A percentile compares a stretch with the other conserved stretches of the same genome.
Evolutionary conservation across 306 rosid species (phyloP).

Genomic region (Canavalia gladiata): DNA sequence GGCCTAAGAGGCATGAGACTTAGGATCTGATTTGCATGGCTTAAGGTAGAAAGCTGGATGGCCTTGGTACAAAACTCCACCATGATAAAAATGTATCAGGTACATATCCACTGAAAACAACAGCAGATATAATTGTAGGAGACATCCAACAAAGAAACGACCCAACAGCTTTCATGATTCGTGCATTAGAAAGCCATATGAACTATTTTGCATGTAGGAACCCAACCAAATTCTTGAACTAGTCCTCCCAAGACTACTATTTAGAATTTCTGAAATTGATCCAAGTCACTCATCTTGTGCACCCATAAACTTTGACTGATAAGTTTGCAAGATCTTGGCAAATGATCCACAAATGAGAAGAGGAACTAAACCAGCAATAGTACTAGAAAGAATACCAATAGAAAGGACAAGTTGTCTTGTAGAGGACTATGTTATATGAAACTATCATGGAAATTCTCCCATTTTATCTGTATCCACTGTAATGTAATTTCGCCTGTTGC

Average conservation of each 20-base stretch:
- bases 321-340: slow-evolving; percentile 64
- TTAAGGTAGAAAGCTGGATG: slow-evolving; percentile 48
- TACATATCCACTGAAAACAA: slow-evolving; percentile 43
- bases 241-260: slow-evolving; percentile 85
- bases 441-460: slow-evolving; percentile 95
- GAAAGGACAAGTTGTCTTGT: slow-evolving; percentile 58
- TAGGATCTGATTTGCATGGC: slow-evolving; percentile 44
- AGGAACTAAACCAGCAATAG: slow-evolving; percentile 73
- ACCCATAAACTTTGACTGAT: slow-evolving; percentile 68
- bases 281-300: slow-evolving; percentile 85
- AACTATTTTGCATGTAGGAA: slow-evolving; percentile 65
- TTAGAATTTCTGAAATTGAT: slow-evolving; percentile 80
- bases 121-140: slow-evolving; percentile 72
- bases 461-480: slow-evolving; percentile 83
- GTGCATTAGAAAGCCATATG: slow-evolving; percentile 67
- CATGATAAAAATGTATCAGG: slow-evolving; percentile 50
- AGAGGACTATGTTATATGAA: slow-evolving; percentile 63
- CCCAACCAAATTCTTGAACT: slow-evolving; percentile 62
- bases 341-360: slow-evolving; percentile 73
- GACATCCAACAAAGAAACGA: slow-evolving; percentile 75
- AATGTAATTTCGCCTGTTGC: slow-evolving; percentile 78
- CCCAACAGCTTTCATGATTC: slow-evolving; percentile 49
- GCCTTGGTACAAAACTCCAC: slow-evolving; percentile 61
- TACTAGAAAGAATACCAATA: slow-evolving; percentile 61
- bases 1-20: slow-evolving; percentile 48